Evolutionary conservation across 208 protist genomes (phyloP).

Genomic region (Wallacemonas sp.): DNA sequence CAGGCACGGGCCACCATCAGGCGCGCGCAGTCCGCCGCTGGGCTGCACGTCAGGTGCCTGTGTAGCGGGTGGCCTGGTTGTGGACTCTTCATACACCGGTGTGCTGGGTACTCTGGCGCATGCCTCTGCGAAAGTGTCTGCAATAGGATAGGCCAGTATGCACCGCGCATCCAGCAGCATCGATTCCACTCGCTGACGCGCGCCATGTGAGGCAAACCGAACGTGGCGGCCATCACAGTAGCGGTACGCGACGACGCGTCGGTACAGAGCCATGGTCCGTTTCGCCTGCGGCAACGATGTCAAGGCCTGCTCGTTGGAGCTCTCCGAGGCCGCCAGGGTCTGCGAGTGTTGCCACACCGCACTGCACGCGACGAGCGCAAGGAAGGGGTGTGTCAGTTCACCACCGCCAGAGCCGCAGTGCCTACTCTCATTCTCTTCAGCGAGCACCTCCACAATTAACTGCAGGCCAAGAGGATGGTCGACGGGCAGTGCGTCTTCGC

Average conservation of each 20-base stretch:
- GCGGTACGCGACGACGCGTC: slow-evolving; percentile 3
- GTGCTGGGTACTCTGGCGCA: not conserved
- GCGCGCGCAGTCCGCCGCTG: not conserved
- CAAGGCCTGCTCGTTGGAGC: no score
- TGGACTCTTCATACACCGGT: no score
- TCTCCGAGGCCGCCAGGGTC: no score
- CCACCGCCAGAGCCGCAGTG: not conserved
- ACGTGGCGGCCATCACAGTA: not conserved
- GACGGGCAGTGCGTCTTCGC: slow-evolving; percentile 32
- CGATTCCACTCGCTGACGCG: not conserved
- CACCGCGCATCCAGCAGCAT: slow-evolving; percentile 11
- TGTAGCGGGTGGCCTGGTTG: no score
- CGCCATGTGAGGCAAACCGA: not conserved
- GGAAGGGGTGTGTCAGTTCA: slow-evolving; percentile 27
- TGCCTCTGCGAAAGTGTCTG: not conserved
- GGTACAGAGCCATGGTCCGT: no score
- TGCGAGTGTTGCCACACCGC: slow-evolving; percentile 28
- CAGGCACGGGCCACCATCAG: slow-evolving; percentile 17
- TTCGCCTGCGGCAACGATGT: no score
- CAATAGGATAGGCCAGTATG: slow-evolving; percentile 8
- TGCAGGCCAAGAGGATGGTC: slow-evolving; percentile 36
- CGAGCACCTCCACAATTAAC: slow-evolving; percentile 51
- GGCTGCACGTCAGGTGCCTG: no score
- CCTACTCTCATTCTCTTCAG: slow-evolving; percentile 20
- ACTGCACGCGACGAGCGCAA: slow-evolving; percentile 51